Evolutionary conservation across 805 yeast species (phyloP).

Genomic region (Ogataea pini): DNA sequence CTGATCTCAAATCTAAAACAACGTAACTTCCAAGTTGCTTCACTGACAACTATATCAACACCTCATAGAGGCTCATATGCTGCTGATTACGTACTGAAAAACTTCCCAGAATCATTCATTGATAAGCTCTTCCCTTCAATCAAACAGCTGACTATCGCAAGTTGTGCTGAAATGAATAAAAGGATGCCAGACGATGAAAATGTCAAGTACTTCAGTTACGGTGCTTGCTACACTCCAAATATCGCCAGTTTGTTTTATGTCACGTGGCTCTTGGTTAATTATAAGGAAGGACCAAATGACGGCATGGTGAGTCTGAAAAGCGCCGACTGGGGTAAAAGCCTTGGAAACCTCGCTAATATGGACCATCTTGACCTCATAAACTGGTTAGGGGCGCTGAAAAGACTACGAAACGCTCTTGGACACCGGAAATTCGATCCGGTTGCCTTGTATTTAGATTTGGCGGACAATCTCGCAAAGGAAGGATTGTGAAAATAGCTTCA

Average conservation of each 20-base stretch:
- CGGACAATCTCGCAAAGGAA: constrained; percentile 57
- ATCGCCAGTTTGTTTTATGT: constrained; percentile 61
- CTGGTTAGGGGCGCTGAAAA: constrained; percentile 63
- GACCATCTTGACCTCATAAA: constrained; percentile 88
- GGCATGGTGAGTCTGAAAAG: constrained; percentile 82
- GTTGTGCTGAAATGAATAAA: constrained; percentile 55
- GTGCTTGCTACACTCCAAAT: constrained; percentile 67
- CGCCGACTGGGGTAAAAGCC: constrained; percentile 79
- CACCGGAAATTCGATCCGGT: constrained; percentile 55
- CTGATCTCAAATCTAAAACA: constrained; percentile 58
- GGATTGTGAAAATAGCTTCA: constrained; percentile 49
- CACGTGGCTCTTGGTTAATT: constrained; percentile 64
- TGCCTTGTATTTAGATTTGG: constrained; percentile 67
- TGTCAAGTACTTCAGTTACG: constrained; percentile 80
- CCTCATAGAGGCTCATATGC: constrained; percentile 88
- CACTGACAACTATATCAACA: constrained; percentile 82
- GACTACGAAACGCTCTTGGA: constrained; percentile 34
- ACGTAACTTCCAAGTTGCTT: constrained; percentile 56
- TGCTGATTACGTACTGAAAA: constrained; percentile 63
- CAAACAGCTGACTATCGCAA: constrained; percentile 63
- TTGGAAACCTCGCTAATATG: constrained; percentile 74
- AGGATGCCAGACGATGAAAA: constrained; percentile 52
- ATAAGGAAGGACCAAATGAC: constrained; percentile 64
- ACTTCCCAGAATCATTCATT: constrained; percentile 23
- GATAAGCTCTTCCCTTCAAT: constrained; percentile 41